Evolutionary conservation across 2,329 filamentous ascomycete genomes (phyloP), one percentile per base, ranked within the genome.

Genomic region (Dactylella cylindrospora): DNA sequence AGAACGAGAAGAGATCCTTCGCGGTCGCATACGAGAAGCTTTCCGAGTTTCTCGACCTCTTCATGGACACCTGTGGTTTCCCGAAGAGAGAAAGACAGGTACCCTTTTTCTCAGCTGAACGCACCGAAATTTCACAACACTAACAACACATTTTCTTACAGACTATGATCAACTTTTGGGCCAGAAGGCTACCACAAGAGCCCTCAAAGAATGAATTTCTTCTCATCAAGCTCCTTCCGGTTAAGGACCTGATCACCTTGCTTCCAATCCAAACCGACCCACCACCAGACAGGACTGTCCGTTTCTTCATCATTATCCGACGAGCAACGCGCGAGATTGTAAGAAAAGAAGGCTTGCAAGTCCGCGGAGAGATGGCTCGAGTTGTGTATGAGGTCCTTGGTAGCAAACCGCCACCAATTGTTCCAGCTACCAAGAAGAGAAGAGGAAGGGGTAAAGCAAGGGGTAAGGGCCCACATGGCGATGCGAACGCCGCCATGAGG

Each of bases 51-150:
- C 31, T 68, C 8, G 53, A 55, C 23, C 57, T 51, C 29, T 67
- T 68, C 52, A 66, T 68, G 65, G 44, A 50, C 32, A 65, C 65
- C 25, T 68, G 67, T 35, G 67, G 67, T 39, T 57, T 68, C 33
- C 38, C 31, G 28, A 49, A 67, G 35, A 41, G 53, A 43, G 52
- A 61, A 17, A 52, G 62, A 31, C 44, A 64, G 44, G 67, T 67
- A 47, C 38, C 10, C 15, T 32, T 29, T 43, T 7, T 46, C 32
- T n/a, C 22, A 41, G 13, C 22, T 25, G 13, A 9, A 36, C 6
- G 13, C 32, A 3, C 26, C 19, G 9, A 32, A 13, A 12, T 1
- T 23, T n/a, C 23, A 36, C 41, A 36, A 47, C 39, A 46, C 55
- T 61, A 64, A 64, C 43, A 50, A 44, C 33, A 17, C 40, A 33